These are phyloP conservation scores for Hyaloscypha hepaticicola DNA, from an alignment of 495 filamentous ascomycete genomes.

Conservation along the genomic window DNA sequence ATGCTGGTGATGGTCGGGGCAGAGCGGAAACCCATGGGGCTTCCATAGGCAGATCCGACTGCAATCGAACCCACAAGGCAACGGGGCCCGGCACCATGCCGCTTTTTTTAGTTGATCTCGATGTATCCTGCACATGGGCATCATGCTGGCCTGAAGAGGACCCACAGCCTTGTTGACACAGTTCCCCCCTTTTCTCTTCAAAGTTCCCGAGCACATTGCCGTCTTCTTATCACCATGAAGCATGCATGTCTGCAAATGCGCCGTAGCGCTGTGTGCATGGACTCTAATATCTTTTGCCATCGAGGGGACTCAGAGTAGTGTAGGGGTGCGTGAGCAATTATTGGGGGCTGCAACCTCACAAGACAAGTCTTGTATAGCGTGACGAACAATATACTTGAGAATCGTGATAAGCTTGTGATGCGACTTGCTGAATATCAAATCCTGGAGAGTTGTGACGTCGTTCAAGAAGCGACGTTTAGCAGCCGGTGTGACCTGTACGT, in stretches of 20 bases:
- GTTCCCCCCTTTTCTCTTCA: slow-evolving; percentile 15
- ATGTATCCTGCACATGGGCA: slow-evolving; percentile 19
- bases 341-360: neutral
- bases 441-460: slow-evolving; percentile 11
- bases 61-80: slow-evolving; percentile 23
- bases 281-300: slow-evolving; percentile 5
- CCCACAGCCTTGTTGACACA: slow-evolving; percentile 16
- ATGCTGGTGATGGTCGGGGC: slow-evolving; percentile 8
- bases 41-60: slow-evolving; percentile 19
- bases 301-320: neutral
- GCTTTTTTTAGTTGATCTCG: slow-evolving; percentile 15
- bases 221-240: slow-evolving; percentile 8
- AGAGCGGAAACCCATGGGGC: slow-evolving; percentile 21
- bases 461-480: neutral
- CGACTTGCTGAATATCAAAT: neutral
- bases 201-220: slow-evolving; percentile 17
- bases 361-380: neutral
- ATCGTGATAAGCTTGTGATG: neutral
- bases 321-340: neutral
- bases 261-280: slow-evolving; percentile 1
- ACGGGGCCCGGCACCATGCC: slow-evolving; percentile 18
- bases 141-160: slow-evolving; percentile 11
- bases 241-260: slow-evolving; percentile 14
- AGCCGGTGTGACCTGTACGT: neutral
- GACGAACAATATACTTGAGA: neutral